Conservation (phyloP, 73 alveolate genomes). For the Paramecium sonneborni region DNA sequence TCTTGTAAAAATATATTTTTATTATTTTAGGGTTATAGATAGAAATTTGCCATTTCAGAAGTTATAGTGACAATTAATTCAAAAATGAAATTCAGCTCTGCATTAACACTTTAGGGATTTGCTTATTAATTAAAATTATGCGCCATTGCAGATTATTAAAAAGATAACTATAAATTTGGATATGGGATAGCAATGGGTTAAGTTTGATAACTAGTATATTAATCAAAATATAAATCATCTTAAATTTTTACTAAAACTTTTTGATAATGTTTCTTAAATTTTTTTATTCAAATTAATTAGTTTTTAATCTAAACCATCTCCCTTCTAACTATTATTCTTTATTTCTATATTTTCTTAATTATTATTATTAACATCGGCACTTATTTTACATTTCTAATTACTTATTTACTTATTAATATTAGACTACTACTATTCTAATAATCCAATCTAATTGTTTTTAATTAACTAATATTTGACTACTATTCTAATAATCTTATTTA, state of each 20-base stretch:
- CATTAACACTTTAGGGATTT: constrained; percentile 41
- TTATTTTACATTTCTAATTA: background rate
- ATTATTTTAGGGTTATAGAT: constrained; percentile 60
- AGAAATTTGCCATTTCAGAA: constrained; percentile 52
- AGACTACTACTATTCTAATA: too few species aligned
- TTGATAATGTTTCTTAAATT: background rate
- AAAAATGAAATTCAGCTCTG: constrained; percentile 54
- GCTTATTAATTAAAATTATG: constrained; percentile 63
- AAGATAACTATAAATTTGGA: constrained; percentile 68
- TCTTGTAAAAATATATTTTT: background rate
- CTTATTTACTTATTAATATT: too few species aligned
- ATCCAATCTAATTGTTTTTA: too few species aligned
- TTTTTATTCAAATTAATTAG: background rate
- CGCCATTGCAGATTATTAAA: constrained; percentile 66
- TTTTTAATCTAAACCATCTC: constrained; percentile 17
- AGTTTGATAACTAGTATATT: constrained; percentile 37
- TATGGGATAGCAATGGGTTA: constrained; percentile 65
- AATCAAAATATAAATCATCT: background rate
- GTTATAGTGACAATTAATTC: constrained; percentile 61
- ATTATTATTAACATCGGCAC: background rate
- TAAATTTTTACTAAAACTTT: background rate
- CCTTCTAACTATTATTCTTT: background rate
- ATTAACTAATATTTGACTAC: background rate
- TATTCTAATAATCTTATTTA: background rate
- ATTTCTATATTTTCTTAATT: background rate